phyloP scores from a whole-genome alignment of 352 stramenopile species.

The Phytophthora pinifolia region DNA sequence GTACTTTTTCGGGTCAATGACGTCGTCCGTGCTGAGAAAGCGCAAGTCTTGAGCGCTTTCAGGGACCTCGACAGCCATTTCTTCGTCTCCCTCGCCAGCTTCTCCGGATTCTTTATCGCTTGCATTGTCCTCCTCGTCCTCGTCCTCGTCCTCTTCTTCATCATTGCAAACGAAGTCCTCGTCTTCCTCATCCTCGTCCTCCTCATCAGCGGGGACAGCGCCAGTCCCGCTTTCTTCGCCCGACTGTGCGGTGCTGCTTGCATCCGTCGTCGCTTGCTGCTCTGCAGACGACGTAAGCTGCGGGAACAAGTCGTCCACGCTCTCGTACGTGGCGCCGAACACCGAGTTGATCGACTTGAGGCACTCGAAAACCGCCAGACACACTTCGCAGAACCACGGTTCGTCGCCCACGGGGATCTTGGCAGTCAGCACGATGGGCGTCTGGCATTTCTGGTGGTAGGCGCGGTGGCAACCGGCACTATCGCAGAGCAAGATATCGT shows the following conservation, averaged over 20 bases:
- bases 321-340: constrained; percentile 73
- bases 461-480: constrained; percentile 69
- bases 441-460: constrained; percentile 83
- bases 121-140: constrained; percentile 14
- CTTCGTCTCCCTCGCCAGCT: constrained; percentile 16
- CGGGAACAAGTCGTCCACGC: constrained; percentile 48
- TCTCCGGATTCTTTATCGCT: constrained; percentile 10
- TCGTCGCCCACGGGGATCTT: constrained; percentile 67
- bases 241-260: constrained; percentile 23
- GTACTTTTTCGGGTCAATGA: constrained; percentile 55
- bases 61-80: constrained; percentile 30
- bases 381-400: constrained; percentile 83
- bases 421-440: constrained; percentile 50
- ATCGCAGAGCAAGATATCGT: constrained; percentile 87
- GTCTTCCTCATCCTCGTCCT: constrained; percentile 56
- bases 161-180: constrained; percentile 47
- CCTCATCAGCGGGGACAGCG: constrained; percentile 19
- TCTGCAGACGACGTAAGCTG: constrained; percentile 40
- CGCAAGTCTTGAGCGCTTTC: constrained; percentile 47
- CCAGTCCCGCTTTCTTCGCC: constrained; percentile 14
- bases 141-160: constrained; percentile 29
- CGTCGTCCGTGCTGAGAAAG: constrained; percentile 50
- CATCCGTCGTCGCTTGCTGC: constrained; percentile 22
- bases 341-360: constrained; percentile 82
- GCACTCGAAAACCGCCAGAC: constrained; percentile 73